Evolutionary conservation across 176 grass and related monocot genomes (phyloP), one percentile per base, ranked within the genome.

Genomic region (Lolium rigidum): DNA sequence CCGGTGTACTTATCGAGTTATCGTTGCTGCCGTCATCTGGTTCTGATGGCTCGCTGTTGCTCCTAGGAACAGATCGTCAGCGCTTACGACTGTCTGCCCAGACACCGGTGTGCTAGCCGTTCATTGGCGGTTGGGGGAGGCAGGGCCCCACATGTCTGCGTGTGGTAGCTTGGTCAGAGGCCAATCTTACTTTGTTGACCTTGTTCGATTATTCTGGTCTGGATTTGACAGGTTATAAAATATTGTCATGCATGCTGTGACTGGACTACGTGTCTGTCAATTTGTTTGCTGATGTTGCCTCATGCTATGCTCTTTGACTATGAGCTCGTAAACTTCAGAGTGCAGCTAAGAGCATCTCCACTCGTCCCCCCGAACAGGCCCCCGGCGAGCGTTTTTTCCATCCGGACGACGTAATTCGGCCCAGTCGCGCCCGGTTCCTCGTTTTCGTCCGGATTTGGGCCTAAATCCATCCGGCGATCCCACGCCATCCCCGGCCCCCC

Each of bases 71-170:
- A 0, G 3, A 10, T 7, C 66, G 66, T 69, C 66, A 69, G 37
- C 67, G 67, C 67, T 70, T 70, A 70, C 67, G 67, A 43, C 67
- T 70, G 67, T n/a, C 67, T 70, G 67, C 67, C 37, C 67, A 9
- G 7, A 20, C 16, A 41, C 16, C 35, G 6, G 35, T 5, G 1
- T 9, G 59, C 22, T 62, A 13, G 25, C 5, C 13, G 12, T 65
- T 65, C 25, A 16, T 65, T 65, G 26, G 25, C 25, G 25, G 25
- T 31, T 65, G 0, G 62, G 5, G 5, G 17, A 18, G 1, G 1
- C 1, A 6, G 54, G 54, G 54, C 1, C 54, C 54, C 54, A 56
- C 6, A 7, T 56, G 54, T 54, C 57, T 60, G 9, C 3, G 18
- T 22, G 20, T 10, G 20, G 6, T n/a, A 15, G 50, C 4, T 9